Percentiles rank a stretch among this genome's conserved stretches.
Evolutionary conservation across 768 basidiomycete species (phyloP).

Genomic region (Rhodotorula babjevae): DNA sequence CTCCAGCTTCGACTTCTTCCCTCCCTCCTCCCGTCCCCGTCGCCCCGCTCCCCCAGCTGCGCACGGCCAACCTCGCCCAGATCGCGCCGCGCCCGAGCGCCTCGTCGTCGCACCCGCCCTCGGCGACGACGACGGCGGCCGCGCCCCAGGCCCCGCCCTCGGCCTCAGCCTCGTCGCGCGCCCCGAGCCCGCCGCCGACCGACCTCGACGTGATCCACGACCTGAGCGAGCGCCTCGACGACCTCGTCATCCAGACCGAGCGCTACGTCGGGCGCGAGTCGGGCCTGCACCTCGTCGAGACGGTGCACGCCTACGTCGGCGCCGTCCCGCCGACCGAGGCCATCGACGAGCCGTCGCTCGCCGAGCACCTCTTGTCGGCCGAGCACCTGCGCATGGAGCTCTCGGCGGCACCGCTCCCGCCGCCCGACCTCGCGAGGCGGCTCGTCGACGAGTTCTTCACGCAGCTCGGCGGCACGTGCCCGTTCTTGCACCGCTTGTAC

Average conservation of each 20-base stretch:
- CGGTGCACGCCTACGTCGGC: constrained; percentile 15
- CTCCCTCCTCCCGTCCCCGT: not conserved
- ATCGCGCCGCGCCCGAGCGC: not conserved
- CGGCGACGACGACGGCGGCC: no score
- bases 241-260: constrained; percentile 15
- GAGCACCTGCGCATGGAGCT: constrained; percentile 30
- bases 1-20: not conserved
- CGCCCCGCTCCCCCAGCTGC: not conserved
- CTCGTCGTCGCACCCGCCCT: not conserved
- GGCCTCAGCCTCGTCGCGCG: not conserved
- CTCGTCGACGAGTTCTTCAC: constrained; percentile 66
- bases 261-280: constrained; percentile 32
- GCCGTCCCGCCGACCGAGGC: not conserved
- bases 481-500: constrained; percentile 67
- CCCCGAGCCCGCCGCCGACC: constrained; percentile 3
- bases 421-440: constrained; percentile 55
- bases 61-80: not conserved
- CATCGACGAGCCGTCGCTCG: not conserved
- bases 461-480: constrained; percentile 54
- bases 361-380: constrained; percentile 1
- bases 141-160: no score
- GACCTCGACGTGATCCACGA: constrained; percentile 22
- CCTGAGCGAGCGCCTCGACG: constrained; percentile 11
- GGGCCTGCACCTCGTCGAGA: constrained; percentile 22
- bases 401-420: constrained; percentile 55